A percentile compares a stretch with the other conserved stretches of the same genome.
Evolutionary conservation across 2,329 filamentous ascomycete species (phyloP).

Genomic region (Aspergillus pseudoviridinutans): DNA sequence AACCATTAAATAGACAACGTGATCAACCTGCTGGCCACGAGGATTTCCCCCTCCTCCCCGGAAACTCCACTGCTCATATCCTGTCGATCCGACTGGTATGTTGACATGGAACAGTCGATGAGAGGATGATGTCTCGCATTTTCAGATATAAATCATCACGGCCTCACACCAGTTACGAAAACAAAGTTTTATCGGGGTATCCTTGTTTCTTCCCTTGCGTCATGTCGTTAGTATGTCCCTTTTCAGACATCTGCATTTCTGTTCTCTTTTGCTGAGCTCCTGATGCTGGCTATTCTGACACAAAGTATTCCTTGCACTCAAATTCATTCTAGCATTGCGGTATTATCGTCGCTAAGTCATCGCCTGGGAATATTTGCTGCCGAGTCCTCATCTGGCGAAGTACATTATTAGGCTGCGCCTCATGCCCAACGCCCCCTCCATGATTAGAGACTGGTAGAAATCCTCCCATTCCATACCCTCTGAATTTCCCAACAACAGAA

Average conservation of each 20-base stretch:
- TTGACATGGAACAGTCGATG: not conserved
- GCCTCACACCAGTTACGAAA: not conserved
- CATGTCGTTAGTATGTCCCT: not conserved
- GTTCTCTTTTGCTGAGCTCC: not conserved
- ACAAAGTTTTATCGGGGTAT: not conserved
- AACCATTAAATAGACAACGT: constrained; percentile 18
- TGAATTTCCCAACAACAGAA: not conserved
- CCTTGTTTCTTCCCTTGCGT: not conserved
- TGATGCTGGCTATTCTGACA: not conserved
- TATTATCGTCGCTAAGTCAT: no score
- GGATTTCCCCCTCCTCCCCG: constrained; percentile 1
- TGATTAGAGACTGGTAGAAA: not conserved
- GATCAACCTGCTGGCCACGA: constrained; percentile 13
- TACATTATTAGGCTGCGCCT: not conserved
- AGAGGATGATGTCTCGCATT: not conserved
- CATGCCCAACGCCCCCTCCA: not conserved
- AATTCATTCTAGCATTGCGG: no score
- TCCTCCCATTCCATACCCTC: not conserved
- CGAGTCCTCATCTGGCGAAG: not conserved
- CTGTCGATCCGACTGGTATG: not conserved
- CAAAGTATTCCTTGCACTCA: not conserved
- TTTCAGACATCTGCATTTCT: not conserved
- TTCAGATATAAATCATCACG: not conserved
- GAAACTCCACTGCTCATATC: not conserved
- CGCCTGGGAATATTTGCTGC: not conserved